Conservation (phyloP, 139 green algal genomes). For the Trebouxia sp. region DNA sequence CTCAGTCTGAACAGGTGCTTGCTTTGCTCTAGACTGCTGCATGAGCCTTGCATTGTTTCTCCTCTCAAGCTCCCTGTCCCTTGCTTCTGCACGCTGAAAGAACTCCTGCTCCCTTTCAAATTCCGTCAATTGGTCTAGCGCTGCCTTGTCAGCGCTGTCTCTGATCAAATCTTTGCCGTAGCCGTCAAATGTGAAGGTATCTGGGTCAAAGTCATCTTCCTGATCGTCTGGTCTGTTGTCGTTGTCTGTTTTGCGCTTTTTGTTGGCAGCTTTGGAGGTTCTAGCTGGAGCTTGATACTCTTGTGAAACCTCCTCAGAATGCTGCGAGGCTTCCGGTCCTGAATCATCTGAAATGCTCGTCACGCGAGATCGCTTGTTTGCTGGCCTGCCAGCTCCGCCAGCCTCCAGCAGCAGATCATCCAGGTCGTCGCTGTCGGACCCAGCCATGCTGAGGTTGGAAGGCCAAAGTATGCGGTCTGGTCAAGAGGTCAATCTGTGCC, state of each 20-base stretch:
- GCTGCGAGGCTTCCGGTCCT: background rate
- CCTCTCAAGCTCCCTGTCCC: constrained; percentile 45
- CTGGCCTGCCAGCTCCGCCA: background rate
- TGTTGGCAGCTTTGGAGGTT: background rate
- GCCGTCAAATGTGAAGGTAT: constrained; percentile 15
- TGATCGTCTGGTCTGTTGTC: background rate
- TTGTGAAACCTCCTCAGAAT: constrained; percentile 16
- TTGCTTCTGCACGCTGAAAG: constrained; percentile 51
- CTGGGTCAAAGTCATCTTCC: background rate
- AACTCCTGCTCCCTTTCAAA: constrained; percentile 70
- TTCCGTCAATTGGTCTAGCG: constrained; percentile 65
- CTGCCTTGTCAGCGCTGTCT: constrained; percentile 21
- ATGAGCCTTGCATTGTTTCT: constrained; percentile 30
- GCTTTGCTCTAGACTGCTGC: constrained; percentile 8
- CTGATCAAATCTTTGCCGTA: constrained; percentile 30
- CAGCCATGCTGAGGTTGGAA: background rate
- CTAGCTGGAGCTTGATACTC: background rate
- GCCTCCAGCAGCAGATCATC: constrained; percentile 19
- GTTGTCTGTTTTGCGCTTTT: constrained; percentile 7
- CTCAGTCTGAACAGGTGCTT: background rate
- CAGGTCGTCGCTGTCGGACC: constrained; percentile 22
- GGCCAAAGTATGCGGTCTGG: too few relatives aligned
- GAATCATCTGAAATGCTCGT: background rate
- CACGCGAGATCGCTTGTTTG: background rate
- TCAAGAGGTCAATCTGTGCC: too few relatives aligned